Base-by-base conservation (phyloP, 345 rosid species). In the Nasturtium officinale region DNA sequence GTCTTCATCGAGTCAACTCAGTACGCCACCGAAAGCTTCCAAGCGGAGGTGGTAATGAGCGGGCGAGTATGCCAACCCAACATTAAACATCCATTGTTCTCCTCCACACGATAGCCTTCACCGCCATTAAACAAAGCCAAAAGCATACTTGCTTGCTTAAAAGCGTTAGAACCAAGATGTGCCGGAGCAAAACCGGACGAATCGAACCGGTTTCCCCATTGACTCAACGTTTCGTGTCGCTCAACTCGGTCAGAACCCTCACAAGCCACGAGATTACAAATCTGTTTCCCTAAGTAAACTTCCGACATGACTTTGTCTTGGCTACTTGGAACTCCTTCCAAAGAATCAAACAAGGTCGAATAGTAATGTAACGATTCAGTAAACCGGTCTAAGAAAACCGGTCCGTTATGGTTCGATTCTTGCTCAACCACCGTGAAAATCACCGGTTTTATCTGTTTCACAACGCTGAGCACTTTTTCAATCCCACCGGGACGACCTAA, bases 31-130 rank as follows among this genome's bases (percentile, higher is more conserved):
- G 63, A 30, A 40, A 76, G 82, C 35, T 79, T 83, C 98, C 98
- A 93, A 17, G 98, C 97, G 2, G 97, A 90, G 61, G 98, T 85
- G 48, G 96, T 85, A 4, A 93, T 85, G 12, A 93, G 87, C 16
- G 96, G 94, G 4, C 96, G 83, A 0, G 88, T 89, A 30, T 93
- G 93, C 98, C 97, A 93, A 23, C 96, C 97, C 55, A 93, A 83
- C 87, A 86, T 87, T 64, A 93, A 52, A 74, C 96, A 86, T 2
- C 97, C 98, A 10, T 74, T 74, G 15, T 74, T 86, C 83, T 93
- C 98, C 77, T 93, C 98, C 80, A 93, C 98, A 32, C 83, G 73
- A 61, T 89, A 93, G 30, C 98, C 98, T 18, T 90, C 89, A 2
- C 96, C 96, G 17, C 98, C 90, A 4, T 87, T 86, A 30, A 77